Evolutionary conservation across 176 grass and related monocot species (phyloP).

Genomic region (Oryza brachyantha): DNA sequence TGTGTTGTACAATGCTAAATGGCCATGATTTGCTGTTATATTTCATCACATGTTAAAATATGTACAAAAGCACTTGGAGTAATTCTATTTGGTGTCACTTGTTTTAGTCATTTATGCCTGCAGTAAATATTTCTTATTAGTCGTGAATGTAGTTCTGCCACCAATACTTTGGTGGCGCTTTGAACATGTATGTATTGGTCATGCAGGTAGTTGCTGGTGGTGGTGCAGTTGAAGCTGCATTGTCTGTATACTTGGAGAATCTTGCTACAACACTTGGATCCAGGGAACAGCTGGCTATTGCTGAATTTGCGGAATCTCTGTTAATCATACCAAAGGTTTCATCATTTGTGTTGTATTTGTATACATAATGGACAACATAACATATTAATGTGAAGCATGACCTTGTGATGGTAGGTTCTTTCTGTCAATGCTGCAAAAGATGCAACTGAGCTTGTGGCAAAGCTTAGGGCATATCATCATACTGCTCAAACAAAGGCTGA

Average conservation of each 20-base stretch:
- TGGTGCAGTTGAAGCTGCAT: conserved; percentile 81
- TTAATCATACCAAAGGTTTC: conserved; percentile 84
- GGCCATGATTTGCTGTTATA: too few relatives aligned
- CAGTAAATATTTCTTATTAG: neutral
- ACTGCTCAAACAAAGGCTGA: conserved; percentile 85
- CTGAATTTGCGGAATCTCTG: conserved; percentile 84
- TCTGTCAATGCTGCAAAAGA: conserved; percentile 95
- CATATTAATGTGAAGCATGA: conserved; percentile 20
- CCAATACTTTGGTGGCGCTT: neutral
- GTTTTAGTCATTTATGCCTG: neutral
- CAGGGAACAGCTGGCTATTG: conserved; percentile 76
- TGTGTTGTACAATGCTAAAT: neutral
- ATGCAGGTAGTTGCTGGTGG: conserved; percentile 88
- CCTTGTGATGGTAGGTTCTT: conserved; percentile 47
- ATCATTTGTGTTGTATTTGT: neutral
- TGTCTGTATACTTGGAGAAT: conserved; percentile 93
- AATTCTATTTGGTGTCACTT: neutral
- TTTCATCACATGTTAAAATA: too few relatives aligned
- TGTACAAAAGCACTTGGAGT: neutral
- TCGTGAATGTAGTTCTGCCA: neutral
- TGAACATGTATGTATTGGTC: conserved; percentile 10
- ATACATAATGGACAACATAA: neutral
- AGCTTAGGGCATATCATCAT: conserved; percentile 90
- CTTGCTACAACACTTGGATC: conserved; percentile 80
- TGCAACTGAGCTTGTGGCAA: conserved; percentile 82